Percentiles rank a stretch among this genome's conserved stretches.
Evolutionary conservation across 768 basidiomycete genomes (phyloP).

Genomic region (Termitomyces sp.): DNA sequence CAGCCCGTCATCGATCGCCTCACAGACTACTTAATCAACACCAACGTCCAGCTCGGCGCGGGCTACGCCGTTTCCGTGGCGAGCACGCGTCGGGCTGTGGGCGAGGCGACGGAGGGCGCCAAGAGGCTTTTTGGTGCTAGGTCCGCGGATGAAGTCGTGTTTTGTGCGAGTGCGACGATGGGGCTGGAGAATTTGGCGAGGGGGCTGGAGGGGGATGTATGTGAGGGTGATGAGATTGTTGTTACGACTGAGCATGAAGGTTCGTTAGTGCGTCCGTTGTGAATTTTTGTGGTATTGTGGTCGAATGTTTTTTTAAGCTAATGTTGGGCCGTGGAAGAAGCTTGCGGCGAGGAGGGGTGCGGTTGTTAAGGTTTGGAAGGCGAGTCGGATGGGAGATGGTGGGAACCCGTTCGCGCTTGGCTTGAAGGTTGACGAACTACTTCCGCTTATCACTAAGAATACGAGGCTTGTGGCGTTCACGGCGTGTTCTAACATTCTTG

Average conservation of each 20-base stretch:
- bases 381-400: slow-evolving; percentile 37
- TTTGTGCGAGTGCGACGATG: slow-evolving; percentile 65
- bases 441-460: slow-evolving; percentile 58
- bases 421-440: slow-evolving; percentile 50
- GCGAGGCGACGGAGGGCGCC: slow-evolving; percentile 47
- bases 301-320: slow-evolving; percentile 41
- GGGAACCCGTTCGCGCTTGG: slow-evolving; percentile 67
- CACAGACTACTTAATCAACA: slow-evolving; percentile 64
- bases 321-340: slow-evolving; percentile 74
- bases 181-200: slow-evolving; percentile 68
- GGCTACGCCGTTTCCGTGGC: slow-evolving; percentile 57
- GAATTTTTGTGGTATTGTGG: not conserved
- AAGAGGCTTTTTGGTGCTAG: slow-evolving; percentile 62
- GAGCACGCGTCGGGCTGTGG: slow-evolving; percentile 47
- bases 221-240: slow-evolving; percentile 68
- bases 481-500: slow-evolving; percentile 75
- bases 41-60: slow-evolving; percentile 74
- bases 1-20: slow-evolving; percentile 55
- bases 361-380: slow-evolving; percentile 57
- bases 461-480: slow-evolving; percentile 75
- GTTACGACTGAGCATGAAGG: slow-evolving; percentile 82
- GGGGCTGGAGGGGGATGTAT: slow-evolving; percentile 52
- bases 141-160: slow-evolving; percentile 61
- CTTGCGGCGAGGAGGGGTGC: slow-evolving; percentile 58
- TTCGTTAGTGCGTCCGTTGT: slow-evolving; percentile 22